Evolutionary conservation across 2,329 filamentous ascomycete genomes (phyloP).

Genomic region (Aotearoamyces nothofagi): DNA sequence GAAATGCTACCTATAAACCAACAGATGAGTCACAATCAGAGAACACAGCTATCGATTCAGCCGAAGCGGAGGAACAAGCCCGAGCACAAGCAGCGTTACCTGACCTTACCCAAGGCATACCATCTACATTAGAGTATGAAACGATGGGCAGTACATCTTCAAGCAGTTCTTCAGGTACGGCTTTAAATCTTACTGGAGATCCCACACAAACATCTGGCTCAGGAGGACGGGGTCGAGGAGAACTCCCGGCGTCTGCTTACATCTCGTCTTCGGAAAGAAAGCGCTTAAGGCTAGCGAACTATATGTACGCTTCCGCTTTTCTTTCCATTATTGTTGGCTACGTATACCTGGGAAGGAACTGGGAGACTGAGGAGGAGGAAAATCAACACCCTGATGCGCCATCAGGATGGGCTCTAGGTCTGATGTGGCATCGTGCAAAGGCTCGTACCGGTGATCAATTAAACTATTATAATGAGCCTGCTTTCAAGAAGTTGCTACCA

Average conservation of each 20-base stretch:
- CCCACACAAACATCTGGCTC: constrained; percentile 31
- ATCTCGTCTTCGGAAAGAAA: constrained; percentile 81
- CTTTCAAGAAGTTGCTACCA: constrained; percentile 84
- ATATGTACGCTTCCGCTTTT: constrained; percentile 49
- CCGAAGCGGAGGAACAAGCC: constrained; percentile 27
- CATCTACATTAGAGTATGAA: constrained; percentile 76
- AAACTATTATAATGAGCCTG: constrained; percentile 90
- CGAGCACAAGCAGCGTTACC: constrained; percentile 54
- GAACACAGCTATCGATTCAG: constrained; percentile 23
- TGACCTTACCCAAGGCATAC: constrained; percentile 87
- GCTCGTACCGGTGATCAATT: constrained; percentile 63
- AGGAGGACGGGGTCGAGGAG: constrained; percentile 40
- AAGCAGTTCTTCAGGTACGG: constrained; percentile 12
- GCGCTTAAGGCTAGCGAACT: constrained; percentile 60
- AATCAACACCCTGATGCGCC: constrained; percentile 53
- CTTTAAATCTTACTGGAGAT: constrained; percentile 35
- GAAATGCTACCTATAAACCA: constrained; percentile 21
- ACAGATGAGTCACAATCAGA: too few relatives aligned
- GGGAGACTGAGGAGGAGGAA: constrained; percentile 63
- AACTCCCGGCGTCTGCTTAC: constrained; percentile 67
- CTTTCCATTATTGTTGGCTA: constrained; percentile 32
- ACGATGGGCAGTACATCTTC: constrained; percentile 31
- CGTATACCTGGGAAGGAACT: constrained; percentile 74
- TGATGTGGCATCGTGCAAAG: constrained; percentile 70
- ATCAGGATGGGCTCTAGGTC: constrained; percentile 58